These are phyloP conservation scores for Phaeosphaeria sp. DNA, from an alignment of 2,329 filamentous ascomycete species.

Conservation along the genomic window DNA sequence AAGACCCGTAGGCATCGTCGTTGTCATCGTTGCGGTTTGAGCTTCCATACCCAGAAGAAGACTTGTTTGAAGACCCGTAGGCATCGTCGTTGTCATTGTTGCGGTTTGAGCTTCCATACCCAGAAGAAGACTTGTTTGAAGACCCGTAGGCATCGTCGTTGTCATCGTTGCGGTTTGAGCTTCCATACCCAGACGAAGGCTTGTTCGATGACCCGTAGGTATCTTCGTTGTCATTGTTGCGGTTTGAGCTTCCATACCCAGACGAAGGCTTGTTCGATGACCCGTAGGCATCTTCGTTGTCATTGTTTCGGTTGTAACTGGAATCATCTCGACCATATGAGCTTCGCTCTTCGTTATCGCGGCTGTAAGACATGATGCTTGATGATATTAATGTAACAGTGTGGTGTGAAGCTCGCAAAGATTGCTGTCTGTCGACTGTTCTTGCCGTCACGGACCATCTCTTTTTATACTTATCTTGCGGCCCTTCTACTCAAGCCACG, in stretches of 20 bases:
- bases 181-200: too few species aligned
- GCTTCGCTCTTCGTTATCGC: conserved; percentile 3
- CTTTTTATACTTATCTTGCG: conserved; percentile 2
- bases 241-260: too few species aligned
- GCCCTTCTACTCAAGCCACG: neutral
- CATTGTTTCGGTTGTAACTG: too few species aligned
- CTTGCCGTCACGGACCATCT: neutral
- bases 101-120: conserved; percentile 5
- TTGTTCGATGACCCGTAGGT: conserved; percentile 8
- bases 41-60: conserved; percentile 15
- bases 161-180: too few species aligned
- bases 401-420: neutral
- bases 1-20: neutral
- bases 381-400: neutral
- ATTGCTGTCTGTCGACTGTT: neutral
- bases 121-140: neutral
- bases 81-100: conserved; percentile 11
- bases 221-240: conserved; percentile 8
- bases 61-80: conserved; percentile 6
- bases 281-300: too few species aligned
- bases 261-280: too few species aligned
- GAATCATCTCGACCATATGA: conserved; percentile 9
- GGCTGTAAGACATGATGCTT: conserved; percentile 6
- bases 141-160: too few species aligned
- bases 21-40: neutral